A percentile compares a stretch with the other conserved stretches of the same genome.
These are phyloP conservation scores for Yueomyces sp. DNA, from an alignment of 805 yeast genomes.

Conservation along the genomic window DNA sequence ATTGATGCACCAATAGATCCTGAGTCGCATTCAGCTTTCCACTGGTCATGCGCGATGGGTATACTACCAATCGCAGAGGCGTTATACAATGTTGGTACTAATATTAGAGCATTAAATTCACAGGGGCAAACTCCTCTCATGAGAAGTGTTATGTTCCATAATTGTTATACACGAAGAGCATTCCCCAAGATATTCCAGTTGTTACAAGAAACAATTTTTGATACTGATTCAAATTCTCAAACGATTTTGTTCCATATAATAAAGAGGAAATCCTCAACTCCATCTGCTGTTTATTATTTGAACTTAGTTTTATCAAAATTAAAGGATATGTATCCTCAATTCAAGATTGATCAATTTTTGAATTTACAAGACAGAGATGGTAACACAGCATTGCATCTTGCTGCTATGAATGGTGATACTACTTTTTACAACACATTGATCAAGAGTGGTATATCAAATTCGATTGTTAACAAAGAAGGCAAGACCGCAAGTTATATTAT, in stretches of 20 bases:
- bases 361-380: constrained; percentile 70
- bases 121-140: constrained; percentile 82
- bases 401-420: constrained; percentile 62
- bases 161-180: constrained; percentile 68
- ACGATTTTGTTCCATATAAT: constrained; percentile 81
- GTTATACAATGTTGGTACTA: constrained; percentile 61
- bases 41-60: constrained; percentile 98
- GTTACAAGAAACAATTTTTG: constrained; percentile 63
- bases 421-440: constrained; percentile 16
- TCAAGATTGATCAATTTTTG: constrained; percentile 39
- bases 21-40: constrained; percentile 89
- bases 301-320: constrained; percentile 65
- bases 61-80: constrained; percentile 64
- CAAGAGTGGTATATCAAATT: constrained; percentile 25
- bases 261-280: constrained; percentile 55
- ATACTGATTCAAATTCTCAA: constrained; percentile 57
- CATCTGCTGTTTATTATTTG: constrained; percentile 73
- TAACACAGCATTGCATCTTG: constrained; percentile 81
- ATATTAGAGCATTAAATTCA: constrained; percentile 40
- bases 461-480: constrained; percentile 32
- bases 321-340: constrained; percentile 47
- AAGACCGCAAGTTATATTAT: constrained; percentile 18
- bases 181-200: constrained; percentile 70
- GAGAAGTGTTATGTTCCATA: constrained; percentile 75
- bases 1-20: constrained; percentile 76